Evolutionary conservation across 2,329 filamentous ascomycete genomes (phyloP), one percentile per base, ranked within the genome.

Genomic region (Aureobasidium zeae): DNA sequence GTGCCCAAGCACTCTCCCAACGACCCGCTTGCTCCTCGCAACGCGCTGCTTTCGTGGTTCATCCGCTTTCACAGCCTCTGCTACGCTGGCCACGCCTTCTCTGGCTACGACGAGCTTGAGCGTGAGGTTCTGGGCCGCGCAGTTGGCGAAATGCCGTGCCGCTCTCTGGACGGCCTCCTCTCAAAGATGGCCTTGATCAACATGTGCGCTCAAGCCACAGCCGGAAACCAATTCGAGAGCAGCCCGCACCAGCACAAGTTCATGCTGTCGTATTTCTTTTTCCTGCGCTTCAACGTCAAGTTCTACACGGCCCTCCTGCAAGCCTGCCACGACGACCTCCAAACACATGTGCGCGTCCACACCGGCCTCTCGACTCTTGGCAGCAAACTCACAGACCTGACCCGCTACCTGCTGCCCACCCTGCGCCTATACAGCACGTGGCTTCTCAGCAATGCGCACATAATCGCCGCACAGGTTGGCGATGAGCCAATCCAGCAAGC

Each of bases 151-250:
- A 68, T 91, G 20, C 86, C 83, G 57, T 76, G 79, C 49, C 72
- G 78, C 8, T 72, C 75, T 1, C 70, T 82, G 36, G 75, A 80
- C 32, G 71, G 72, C 10, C 73, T 77, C 10, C 61, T 95, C 20
- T 74, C 84, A 49, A 91, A 87, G 58, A 82, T 95, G 62, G 76
- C 85, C 5, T 68, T 95, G 32, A 78, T 89, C 52, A 96, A 93
- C 55, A 83, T 96, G 49, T 79, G 86, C 5, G 86, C 88, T 5
- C 86, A 91, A 59, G 76, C 81, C 51, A 73, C 85, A 56, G 81
- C 86, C 31, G 71, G 70, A 21, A 65, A 74, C 17, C 76, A 74
- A 52, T 71, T 80, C 48, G 67, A 70, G 59, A 66, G 80, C 79
- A 68, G 57, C 60, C 52, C 51, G 47, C 52, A 51, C 31, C 54